Percentiles rank a stretch among this genome's conserved stretches.
phyloP scores from a whole-genome alignment of 1,284 basidiomycete species.

The Irpex sp. region DNA sequence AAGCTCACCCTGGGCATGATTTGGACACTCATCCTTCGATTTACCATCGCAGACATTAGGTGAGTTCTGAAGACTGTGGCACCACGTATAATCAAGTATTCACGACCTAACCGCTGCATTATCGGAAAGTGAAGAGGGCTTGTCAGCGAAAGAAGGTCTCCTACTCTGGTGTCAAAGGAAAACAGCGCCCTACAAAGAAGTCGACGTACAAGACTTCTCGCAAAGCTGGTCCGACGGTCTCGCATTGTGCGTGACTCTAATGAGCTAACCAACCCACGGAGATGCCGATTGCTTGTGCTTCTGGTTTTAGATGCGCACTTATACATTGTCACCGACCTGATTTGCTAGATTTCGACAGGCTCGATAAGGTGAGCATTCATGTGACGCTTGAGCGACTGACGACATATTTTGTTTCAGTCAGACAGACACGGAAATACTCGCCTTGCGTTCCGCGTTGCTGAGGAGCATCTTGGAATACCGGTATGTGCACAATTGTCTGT shows the following conservation, averaged over 20 bases:
- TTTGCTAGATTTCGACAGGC: conserved; percentile 79
- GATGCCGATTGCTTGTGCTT: conserved; percentile 9
- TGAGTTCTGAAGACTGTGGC: conserved; percentile 31
- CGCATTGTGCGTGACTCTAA: conserved; percentile 66
- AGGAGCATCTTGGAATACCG: conserved; percentile 83
- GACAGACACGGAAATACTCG: conserved; percentile 82
- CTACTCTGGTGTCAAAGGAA: conserved; percentile 98
- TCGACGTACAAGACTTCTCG: conserved; percentile 92
- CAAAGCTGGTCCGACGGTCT: conserved; percentile 91
- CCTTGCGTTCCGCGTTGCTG: conserved; percentile 83
- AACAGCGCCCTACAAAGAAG: conserved; percentile 87
- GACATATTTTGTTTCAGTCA: conserved; percentile 31
- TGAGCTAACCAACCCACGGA: neutral
- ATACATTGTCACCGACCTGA: conserved; percentile 98
- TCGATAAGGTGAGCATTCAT: conserved; percentile 59
- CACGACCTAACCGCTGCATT: conserved; percentile 8
- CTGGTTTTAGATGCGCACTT: conserved; percentile 73
- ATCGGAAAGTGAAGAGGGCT: conserved; percentile 80
- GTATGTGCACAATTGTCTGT: no score
- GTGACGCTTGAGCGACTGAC: no score
- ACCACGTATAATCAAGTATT: conserved; percentile 2
- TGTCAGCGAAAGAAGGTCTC: conserved; percentile 94
- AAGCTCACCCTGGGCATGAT: conserved; percentile 99
- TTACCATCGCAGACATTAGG: conserved; percentile 98
- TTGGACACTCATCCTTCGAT: conserved; percentile 95